Percentiles rank a stretch among this genome's conserved stretches.
These are phyloP conservation scores for Boletus insuetus DNA, from an alignment of 768 basidiomycete genomes.

Conservation along the genomic window DNA sequence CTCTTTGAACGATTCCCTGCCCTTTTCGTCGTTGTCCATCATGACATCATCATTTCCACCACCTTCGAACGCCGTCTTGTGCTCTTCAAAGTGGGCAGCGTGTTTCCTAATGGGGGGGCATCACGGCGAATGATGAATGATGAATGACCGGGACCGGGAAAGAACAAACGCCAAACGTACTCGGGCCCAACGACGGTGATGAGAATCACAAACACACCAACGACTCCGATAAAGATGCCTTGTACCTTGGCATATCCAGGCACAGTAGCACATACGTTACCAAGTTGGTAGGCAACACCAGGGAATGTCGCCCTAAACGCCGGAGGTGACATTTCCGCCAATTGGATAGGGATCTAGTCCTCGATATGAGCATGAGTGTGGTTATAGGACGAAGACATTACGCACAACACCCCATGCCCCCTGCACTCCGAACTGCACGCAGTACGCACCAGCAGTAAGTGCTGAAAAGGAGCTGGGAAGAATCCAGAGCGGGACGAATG, in stretches of 20 bases:
- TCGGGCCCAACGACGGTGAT: conserved; percentile 78
- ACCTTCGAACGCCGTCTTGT: conserved; percentile 78
- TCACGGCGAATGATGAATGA: not conserved
- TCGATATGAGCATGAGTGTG: not conserved
- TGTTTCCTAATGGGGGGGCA: conserved; percentile 50
- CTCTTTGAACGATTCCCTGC: conserved; percentile 7
- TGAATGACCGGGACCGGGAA: not conserved
- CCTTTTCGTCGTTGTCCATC: conserved; percentile 24
- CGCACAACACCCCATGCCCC: conserved; percentile 87
- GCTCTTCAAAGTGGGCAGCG: conserved; percentile 80
- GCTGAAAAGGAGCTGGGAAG: conserved; percentile 64
- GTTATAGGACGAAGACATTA: not conserved
- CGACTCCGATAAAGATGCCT: conserved; percentile 83
- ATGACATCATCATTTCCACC: conserved; percentile 50
- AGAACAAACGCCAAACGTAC: conserved; percentile 39
- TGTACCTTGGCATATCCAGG: conserved; percentile 76
- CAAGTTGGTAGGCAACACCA: conserved; percentile 81
- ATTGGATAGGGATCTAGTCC: conserved; percentile 63
- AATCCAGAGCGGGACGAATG: conserved; percentile 81
- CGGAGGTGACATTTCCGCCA: conserved; percentile 83
- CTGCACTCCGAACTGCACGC: conserved; percentile 83
- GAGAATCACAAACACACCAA: conserved; percentile 73
- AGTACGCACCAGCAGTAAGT: conserved; percentile 84
- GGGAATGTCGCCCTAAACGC: conserved; percentile 89
- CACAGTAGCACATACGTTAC: conserved; percentile 50